Evolutionary conservation across 345 rosid species (phyloP).

Genomic region (Trapa bicornis): DNA sequence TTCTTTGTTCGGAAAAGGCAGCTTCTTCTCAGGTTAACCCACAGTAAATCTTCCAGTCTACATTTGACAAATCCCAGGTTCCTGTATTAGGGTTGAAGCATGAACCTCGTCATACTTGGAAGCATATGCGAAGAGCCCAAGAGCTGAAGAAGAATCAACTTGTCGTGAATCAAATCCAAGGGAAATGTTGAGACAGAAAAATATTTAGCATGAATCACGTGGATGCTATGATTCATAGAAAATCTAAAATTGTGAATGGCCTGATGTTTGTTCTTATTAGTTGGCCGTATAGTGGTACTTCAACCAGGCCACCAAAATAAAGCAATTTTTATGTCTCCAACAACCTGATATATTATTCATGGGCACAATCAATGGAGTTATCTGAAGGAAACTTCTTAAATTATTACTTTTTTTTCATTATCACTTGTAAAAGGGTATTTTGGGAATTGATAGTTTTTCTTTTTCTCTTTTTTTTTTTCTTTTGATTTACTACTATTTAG

Average conservation of each 20-base stretch:
- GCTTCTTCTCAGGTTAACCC: background rate
- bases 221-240: background rate
- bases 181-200: background rate
- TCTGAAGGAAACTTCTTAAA: background rate
- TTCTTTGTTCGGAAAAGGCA: background rate
- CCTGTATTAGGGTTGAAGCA: constrained; percentile 46
- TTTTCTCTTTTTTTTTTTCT: too few species aligned
- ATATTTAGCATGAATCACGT: background rate
- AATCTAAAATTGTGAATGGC: constrained; percentile 14
- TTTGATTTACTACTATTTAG: too few species aligned
- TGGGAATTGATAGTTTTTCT: too few species aligned
- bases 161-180: background rate
- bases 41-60: constrained; percentile 6
- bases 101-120: constrained; percentile 78
- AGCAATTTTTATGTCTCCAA: constrained; percentile 82
- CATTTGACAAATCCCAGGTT: constrained; percentile 79
- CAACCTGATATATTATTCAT: constrained; percentile 36
- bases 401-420: too few species aligned
- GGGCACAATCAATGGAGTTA: background rate
- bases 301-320: constrained; percentile 91
- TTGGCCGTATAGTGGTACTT: constrained; percentile 76
- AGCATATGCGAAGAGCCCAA: constrained; percentile 84
- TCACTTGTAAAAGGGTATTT: too few species aligned
- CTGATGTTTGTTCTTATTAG: constrained; percentile 65
- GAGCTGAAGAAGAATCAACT: constrained; percentile 30